phyloP scores from a whole-genome alignment of 2,329 filamentous ascomycete genomes.

The Cercospora nicotianae region DNA sequence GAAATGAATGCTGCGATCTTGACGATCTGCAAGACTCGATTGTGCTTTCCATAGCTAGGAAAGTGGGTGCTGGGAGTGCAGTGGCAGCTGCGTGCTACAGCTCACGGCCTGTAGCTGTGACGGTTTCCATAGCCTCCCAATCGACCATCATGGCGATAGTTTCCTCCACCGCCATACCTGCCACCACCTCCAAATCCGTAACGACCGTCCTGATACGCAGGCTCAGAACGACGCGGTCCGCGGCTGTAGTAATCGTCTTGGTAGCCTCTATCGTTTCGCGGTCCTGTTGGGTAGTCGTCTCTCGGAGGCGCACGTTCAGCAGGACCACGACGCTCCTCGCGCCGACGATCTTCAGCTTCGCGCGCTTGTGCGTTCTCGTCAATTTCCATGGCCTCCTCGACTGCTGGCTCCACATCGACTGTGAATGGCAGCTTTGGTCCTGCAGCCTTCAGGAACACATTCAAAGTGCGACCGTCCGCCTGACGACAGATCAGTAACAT shows the following conservation, averaged over 20 bases:
- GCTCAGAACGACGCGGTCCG: conserved; percentile 34
- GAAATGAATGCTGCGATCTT: neutral
- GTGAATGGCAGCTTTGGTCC: conserved; percentile 20
- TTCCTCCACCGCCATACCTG: conserved; percentile 27
- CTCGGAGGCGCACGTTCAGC: conserved; percentile 27
- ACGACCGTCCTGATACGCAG: conserved; percentile 46
- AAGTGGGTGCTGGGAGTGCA: neutral
- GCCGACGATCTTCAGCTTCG: conserved; percentile 34
- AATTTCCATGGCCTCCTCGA: conserved; percentile 48
- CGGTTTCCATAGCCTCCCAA: conserved; percentile 9
- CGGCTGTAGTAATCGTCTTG: conserved; percentile 30
- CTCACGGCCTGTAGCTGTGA: conserved; percentile 10
- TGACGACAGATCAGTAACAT: conserved; percentile 33
- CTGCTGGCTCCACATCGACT: conserved; percentile 22
- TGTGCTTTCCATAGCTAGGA: neutral
- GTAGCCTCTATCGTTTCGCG: conserved; percentile 26
- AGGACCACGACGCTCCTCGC: conserved; percentile 36
- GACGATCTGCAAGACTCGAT: neutral
- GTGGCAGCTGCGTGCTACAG: neutral
- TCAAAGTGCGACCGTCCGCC: conserved; percentile 73
- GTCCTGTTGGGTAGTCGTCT: conserved; percentile 27
- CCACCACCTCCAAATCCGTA: conserved; percentile 42
- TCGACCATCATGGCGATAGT: conserved; percentile 31
- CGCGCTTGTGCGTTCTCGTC: conserved; percentile 39
- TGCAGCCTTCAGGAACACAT: conserved; percentile 57